Evolutionary conservation across 129 eudicot genomes (phyloP).

Genomic region (Ambrosia trifida): DNA sequence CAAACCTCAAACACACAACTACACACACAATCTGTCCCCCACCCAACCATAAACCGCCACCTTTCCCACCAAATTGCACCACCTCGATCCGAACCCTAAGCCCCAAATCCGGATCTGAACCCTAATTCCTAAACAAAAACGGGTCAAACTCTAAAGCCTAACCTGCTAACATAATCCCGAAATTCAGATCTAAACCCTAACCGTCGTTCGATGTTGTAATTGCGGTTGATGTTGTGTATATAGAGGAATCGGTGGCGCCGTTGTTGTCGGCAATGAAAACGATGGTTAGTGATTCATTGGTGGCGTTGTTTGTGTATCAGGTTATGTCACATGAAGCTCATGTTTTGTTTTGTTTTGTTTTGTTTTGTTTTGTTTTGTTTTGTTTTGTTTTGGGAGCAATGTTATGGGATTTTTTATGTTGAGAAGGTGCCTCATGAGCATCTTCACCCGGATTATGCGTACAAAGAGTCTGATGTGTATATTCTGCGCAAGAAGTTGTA

Average conservation of each 20-base stretch:
- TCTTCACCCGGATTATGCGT: conserved; percentile 80
- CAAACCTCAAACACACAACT: no score
- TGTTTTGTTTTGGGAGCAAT: conserved; percentile 76
- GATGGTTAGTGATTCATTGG: conserved; percentile 62
- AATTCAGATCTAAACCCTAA: conserved; percentile 50
- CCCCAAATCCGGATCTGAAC: no score
- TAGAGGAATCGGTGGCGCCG: conserved; percentile 79
- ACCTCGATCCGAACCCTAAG: no score
- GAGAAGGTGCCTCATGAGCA: conserved; percentile 77
- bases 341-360: no score
- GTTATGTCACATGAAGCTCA: conserved; percentile 84
- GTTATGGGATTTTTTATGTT: conserved; percentile 50
- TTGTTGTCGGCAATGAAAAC: conserved; percentile 56
- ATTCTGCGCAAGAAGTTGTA: conserved; percentile 64
- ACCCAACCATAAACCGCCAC: no score
- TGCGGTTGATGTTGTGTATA: conserved; percentile 90
- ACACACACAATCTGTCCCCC: no score
- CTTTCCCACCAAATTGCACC: no score
- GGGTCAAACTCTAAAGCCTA: no score
- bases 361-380: no score
- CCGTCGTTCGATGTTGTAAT: conserved; percentile 71
- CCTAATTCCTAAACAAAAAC: no score
- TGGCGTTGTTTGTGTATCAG: conserved; percentile 81
- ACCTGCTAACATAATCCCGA: no score
- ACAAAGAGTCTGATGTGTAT: conserved; percentile 79